Percentiles rank a stretch among this genome's conserved stretches.
Conservation (phyloP, 2,329 filamentous ascomycete genomes). For the Pseudopyrenochaeta lycopersici region DNA sequence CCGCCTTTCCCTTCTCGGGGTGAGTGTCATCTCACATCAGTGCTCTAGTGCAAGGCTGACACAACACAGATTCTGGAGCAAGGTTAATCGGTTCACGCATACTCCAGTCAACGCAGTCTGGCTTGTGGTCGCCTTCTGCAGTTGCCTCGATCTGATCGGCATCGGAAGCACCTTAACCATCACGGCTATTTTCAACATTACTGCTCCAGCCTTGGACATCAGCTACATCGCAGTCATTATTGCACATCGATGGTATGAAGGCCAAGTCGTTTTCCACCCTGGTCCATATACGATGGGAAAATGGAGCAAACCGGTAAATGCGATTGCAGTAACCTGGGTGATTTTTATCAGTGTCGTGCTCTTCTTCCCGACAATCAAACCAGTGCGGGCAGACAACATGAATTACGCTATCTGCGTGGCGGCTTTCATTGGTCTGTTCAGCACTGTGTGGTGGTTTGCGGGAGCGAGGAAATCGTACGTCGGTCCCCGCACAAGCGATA, state of each 20-base stretch:
- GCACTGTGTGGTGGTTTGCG: constrained; percentile 56
- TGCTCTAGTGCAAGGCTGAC: constrained; percentile 26
- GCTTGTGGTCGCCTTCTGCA: constrained; percentile 69
- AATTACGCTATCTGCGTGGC: constrained; percentile 59
- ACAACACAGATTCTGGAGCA: constrained; percentile 58
- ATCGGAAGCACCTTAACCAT: constrained; percentile 62
- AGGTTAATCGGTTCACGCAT: constrained; percentile 62
- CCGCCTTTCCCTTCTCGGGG: constrained; percentile 68
- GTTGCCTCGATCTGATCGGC: constrained; percentile 60
- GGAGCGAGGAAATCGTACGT: constrained; percentile 61
- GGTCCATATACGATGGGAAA: constrained; percentile 66
- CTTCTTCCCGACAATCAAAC: constrained; percentile 58
- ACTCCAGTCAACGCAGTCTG: constrained; percentile 71
- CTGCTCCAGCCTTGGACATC: constrained; percentile 58
- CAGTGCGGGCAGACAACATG: constrained; percentile 57
- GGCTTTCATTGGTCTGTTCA: constrained; percentile 59
- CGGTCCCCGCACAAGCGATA: constrained; percentile 66
- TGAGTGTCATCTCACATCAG: constrained; percentile 37
- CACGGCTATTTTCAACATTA: constrained; percentile 59
- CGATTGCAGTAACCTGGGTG: constrained; percentile 68
- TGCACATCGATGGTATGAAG: constrained; percentile 63
- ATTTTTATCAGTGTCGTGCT: constrained; percentile 70
- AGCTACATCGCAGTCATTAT: constrained; percentile 70
- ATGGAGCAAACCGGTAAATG: constrained; percentile 65
- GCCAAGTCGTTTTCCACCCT: constrained; percentile 62